These are phyloP conservation scores for Metschnikowia orientalis DNA, from an alignment of 805 yeast genomes.

Conservation along the genomic window DNA sequence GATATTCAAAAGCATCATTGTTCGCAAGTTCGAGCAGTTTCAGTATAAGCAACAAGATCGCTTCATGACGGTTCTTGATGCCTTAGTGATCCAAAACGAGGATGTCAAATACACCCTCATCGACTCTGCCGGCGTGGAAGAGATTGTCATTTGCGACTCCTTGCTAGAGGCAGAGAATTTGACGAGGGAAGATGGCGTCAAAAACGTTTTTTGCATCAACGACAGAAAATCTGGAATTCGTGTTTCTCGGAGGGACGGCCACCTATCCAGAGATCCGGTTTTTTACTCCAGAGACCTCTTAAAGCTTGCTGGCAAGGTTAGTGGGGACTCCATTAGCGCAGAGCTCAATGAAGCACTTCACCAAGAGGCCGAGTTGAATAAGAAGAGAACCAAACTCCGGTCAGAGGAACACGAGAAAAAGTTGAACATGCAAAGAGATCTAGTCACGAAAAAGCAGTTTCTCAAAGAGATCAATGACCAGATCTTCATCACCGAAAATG, in stretches of 20 bases:
- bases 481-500: constrained; percentile 31
- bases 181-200: constrained; percentile 36
- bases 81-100: constrained; percentile 51
- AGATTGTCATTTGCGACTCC: constrained; percentile 48
- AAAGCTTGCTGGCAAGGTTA: constrained; percentile 25
- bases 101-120: constrained; percentile 58
- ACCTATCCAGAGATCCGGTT: constrained; percentile 52
- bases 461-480: constrained; percentile 19
- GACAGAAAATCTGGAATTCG: constrained; percentile 44
- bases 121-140: constrained; percentile 59
- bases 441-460: constrained; percentile 9
- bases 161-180: constrained; percentile 46
- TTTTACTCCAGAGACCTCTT: constrained; percentile 31
- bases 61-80: constrained; percentile 50
- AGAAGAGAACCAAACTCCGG: constrained; percentile 15
- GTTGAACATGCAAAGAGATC: constrained; percentile 8
- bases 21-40: constrained; percentile 55
- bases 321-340: constrained; percentile 14
- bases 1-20: constrained; percentile 40
- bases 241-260: constrained; percentile 36
- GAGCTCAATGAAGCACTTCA: constrained; percentile 16
- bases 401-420: constrained; percentile 13
- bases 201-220: constrained; percentile 29
- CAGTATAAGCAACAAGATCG: constrained; percentile 34
- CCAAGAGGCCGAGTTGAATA: constrained; percentile 14